Evolutionary conservation across 495 filamentous ascomycete genomes (phyloP).

Genomic region (Trichoderma reesei): DNA sequence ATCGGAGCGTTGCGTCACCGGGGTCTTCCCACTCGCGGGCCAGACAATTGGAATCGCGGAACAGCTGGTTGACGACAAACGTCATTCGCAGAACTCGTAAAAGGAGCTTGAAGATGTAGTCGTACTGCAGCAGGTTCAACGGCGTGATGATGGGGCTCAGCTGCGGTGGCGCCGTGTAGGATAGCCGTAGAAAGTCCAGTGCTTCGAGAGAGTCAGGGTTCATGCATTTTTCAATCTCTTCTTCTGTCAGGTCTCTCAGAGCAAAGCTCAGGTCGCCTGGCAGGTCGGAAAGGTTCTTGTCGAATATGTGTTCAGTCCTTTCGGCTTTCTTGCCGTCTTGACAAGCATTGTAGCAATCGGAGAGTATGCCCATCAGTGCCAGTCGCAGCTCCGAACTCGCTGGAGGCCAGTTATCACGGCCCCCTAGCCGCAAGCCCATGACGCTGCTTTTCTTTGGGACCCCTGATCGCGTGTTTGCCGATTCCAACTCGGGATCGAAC

Average conservation of each 20-base stretch:
- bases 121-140: constrained; percentile 62
- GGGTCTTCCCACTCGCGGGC: constrained; percentile 13
- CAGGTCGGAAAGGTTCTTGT: constrained; percentile 41
- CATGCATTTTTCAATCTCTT: constrained; percentile 69
- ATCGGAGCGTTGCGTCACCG: constrained; percentile 42
- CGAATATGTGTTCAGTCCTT: constrained; percentile 11
- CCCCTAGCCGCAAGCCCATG: constrained; percentile 73
- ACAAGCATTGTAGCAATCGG: constrained; percentile 52
- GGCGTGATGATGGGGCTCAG: constrained; percentile 65
- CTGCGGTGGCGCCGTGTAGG: constrained; percentile 69
- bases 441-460: constrained; percentile 56
- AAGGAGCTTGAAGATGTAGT: constrained; percentile 68
- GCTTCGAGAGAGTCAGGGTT: constrained; percentile 73
- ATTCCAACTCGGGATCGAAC: constrained; percentile 76
- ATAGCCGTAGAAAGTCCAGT: constrained; percentile 79
- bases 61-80: constrained; percentile 62
- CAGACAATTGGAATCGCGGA: constrained; percentile 36
- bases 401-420: constrained; percentile 77
- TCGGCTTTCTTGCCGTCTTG: constrained; percentile 12
- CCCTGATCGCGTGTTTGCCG: constrained; percentile 61
- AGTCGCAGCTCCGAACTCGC: constrained; percentile 84
- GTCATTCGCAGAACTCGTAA: constrained; percentile 72
- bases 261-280: constrained; percentile 80
- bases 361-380: constrained; percentile 76
- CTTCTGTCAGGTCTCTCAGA: constrained; percentile 65